A percentile compares a stretch with the other conserved stretches of the same genome.
These are phyloP conservation scores for cucumber (Cucumis sativus) DNA, from an alignment of 306 rosid species.

Conservation along the genomic window DNA sequence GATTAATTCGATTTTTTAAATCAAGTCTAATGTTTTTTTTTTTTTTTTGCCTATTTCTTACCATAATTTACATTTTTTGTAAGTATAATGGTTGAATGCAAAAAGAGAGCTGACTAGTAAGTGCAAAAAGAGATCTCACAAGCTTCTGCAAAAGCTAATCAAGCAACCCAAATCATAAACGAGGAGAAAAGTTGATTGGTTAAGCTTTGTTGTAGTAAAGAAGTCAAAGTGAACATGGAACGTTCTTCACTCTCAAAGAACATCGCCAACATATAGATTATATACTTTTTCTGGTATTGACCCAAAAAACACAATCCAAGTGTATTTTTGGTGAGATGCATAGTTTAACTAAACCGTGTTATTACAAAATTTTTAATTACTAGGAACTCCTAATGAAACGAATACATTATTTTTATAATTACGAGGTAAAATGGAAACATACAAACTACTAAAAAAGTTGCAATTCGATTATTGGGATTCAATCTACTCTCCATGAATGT, in stretches of 20 bases:
- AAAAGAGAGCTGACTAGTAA: too few relatives aligned
- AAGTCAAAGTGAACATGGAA: neutral
- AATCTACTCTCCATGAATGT: neutral
- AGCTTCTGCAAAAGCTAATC: too few relatives aligned
- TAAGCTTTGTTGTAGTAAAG: neutral
- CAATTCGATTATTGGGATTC: neutral
- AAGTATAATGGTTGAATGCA: too few relatives aligned
- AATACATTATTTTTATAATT: slow-evolving; percentile 15
- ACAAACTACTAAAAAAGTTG: neutral
- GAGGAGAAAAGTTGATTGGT: neutral
- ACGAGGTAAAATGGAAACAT: neutral
- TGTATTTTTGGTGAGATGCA: neutral
- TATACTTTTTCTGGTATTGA: neutral
- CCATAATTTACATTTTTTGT: too few relatives aligned
- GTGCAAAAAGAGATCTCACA: too few relatives aligned
- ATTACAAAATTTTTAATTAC: slow-evolving; percentile 28
- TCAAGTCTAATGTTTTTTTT: too few relatives aligned
- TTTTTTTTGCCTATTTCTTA: too few relatives aligned
- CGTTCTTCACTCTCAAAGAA: neutral
- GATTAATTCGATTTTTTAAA: too few relatives aligned
- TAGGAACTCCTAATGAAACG: neutral
- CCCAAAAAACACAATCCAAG: neutral
- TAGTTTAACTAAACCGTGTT: slow-evolving; percentile 15
- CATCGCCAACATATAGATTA: neutral
- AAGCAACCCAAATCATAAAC: neutral